Percentiles rank a stretch among this genome's conserved stretches.
These are phyloP conservation scores for Plantago coronopus DNA, from an alignment of 305 asterid species.

Conservation along the genomic window DNA sequence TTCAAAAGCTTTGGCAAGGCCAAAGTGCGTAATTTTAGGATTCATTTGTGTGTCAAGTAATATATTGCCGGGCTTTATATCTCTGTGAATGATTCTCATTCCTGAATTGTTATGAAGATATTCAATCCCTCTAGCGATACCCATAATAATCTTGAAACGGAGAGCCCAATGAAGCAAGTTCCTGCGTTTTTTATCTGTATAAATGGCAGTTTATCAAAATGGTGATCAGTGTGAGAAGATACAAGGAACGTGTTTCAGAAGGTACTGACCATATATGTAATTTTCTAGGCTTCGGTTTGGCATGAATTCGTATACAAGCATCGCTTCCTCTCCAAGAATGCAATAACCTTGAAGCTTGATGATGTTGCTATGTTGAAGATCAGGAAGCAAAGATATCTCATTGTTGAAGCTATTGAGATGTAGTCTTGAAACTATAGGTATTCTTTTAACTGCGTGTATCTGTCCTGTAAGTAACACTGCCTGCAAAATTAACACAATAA, in stretches of 20 bases:
- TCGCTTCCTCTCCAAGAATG: constrained; percentile 17
- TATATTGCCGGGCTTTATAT: constrained; percentile 22
- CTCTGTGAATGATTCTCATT: constrained; percentile 25
- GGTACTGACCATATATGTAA: constrained; percentile 21
- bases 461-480: constrained; percentile 30
- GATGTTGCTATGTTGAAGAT: constrained; percentile 29
- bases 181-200: constrained; percentile 4
- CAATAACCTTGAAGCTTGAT: constrained; percentile 34
- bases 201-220: constrained; percentile 1
- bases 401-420: background rate
- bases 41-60: constrained; percentile 32
- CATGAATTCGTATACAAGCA: constrained; percentile 33
- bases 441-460: constrained; percentile 29
- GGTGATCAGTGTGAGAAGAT: background rate
- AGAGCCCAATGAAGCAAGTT: constrained; percentile 22
- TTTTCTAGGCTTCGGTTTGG: constrained; percentile 22
- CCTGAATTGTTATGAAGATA: constrained; percentile 31
- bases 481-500: constrained; percentile 18
- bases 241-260: background rate
- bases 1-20: constrained; percentile 8
- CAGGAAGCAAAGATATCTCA: constrained; percentile 18
- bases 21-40: constrained; percentile 36
- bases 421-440: background rate
- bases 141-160: constrained; percentile 30
- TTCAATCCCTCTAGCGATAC: constrained; percentile 29